Base-by-base conservation (phyloP, 768 basidiomycete species). In the Epithele typhae region DNA sequence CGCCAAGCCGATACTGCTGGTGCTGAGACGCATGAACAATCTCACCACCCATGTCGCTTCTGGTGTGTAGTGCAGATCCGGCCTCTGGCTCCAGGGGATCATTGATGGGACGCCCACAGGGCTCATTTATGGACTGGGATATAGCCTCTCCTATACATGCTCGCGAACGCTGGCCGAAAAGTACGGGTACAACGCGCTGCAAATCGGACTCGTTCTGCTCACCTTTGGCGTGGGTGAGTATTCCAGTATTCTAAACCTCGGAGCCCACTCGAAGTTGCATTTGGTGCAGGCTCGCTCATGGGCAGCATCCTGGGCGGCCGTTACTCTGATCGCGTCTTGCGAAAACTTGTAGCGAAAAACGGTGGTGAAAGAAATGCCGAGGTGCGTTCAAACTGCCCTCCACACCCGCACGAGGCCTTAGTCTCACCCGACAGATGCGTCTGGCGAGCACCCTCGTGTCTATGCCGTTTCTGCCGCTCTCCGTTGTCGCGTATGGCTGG, bases 171-270 rank as follows among this genome's bases (percentile, higher is more conserved):
- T 94, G 10, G 74, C 69, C 6, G 61, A 65, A 23, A 64, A 71
- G 2, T 94, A 94, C 56, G 59, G 72, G 23, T 92, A 84, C 61
- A 69, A 77, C 37, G 69, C 92, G 0, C 68, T 93, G 4, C 70
- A 79, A 35, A 79, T 87, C 39, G 92, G 92, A 3, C 63, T 92
- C 22, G 79, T 91, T 9, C 75, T 92, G 5, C 75, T 96, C 8
- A 65, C 84, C 0, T 87, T 81, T 54, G 92, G 92, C 38, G 52
- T 76, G 14, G 86, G 87, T 81, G 46, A 30, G 73, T 22, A 15
- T 5, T 24, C n/a, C 24, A 6, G 14, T 30, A n/a, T 36, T 17
- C 9, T 8, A 9, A 7, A 36, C 18, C 7, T n/a, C 35, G 8
- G 8, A 17, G 6, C 35, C 18, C 6, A 6, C 12, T 36, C 8